These are phyloP conservation scores for Ocimum tenuiflorum DNA, from an alignment of 257 asterid species.

Conservation along the genomic window DNA sequence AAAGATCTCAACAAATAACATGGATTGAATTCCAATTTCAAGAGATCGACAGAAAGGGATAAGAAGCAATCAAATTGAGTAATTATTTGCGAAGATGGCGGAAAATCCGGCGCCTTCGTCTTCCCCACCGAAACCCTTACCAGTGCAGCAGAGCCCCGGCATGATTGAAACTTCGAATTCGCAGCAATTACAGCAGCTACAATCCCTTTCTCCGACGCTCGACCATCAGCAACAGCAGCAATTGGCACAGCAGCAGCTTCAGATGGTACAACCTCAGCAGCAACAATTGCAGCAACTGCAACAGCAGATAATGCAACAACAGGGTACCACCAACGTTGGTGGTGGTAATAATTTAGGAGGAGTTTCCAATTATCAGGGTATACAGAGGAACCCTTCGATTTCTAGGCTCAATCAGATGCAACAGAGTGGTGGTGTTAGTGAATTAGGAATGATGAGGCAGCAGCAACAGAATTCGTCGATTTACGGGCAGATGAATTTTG, in stretches of 20 bases:
- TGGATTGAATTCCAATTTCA: constrained; percentile 12
- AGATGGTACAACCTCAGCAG: constrained; percentile 34
- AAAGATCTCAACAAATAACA: constrained; percentile 10
- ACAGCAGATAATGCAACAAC: constrained; percentile 48
- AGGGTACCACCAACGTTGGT: constrained; percentile 20
- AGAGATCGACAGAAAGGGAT: not conserved
- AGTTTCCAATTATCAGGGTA: constrained; percentile 47
- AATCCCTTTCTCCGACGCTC: constrained; percentile 41
- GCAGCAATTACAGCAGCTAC: constrained; percentile 40
- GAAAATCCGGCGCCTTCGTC: constrained; percentile 54
- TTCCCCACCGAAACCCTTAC: constrained; percentile 54
- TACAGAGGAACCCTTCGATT: constrained; percentile 65
- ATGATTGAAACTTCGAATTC: constrained; percentile 46
- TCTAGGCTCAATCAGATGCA: constrained; percentile 67
- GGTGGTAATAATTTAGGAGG: constrained; percentile 39
- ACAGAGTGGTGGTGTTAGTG: constrained; percentile 41
- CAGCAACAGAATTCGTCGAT: constrained; percentile 40
- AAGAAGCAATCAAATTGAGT: not conserved
- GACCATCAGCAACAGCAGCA: constrained; percentile 31
- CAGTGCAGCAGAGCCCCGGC: constrained; percentile 34
- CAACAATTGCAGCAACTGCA: constrained; percentile 45
- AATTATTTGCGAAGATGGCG: constrained; percentile 35
- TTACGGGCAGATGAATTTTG: constrained; percentile 74
- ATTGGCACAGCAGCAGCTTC: constrained; percentile 11
- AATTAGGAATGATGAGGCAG: constrained; percentile 43